phyloP scores from a whole-genome alignment of 495 filamentous ascomycete species.

The Daldinia bambusicola region DNA sequence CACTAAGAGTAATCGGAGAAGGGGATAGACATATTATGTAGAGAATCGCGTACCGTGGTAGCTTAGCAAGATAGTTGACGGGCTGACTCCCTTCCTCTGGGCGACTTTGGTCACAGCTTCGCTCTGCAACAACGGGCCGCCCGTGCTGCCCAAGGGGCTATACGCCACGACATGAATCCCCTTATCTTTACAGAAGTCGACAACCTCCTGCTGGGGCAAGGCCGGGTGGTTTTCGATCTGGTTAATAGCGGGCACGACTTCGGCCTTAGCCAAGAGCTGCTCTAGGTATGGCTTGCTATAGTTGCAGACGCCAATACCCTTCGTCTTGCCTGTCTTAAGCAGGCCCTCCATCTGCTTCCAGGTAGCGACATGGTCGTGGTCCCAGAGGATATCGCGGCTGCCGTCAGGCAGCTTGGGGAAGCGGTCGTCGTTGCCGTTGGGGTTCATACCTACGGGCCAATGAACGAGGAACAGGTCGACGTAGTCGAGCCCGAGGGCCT shows the following conservation, averaged over 20 bases:
- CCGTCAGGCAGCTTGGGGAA: conserved; percentile 80
- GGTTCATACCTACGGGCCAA: conserved; percentile 88
- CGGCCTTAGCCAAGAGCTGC: conserved; percentile 72
- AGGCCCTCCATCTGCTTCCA: conserved; percentile 86
- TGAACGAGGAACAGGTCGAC: conserved; percentile 84
- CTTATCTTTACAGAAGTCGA: conserved; percentile 76
- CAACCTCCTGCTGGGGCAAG: conserved; percentile 87
- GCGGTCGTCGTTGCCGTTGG: conserved; percentile 75
- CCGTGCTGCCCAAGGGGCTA: conserved; percentile 80
- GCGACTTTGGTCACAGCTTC: conserved; percentile 75
- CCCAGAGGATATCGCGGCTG: conserved; percentile 71
- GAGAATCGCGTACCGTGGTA: conserved; percentile 71
- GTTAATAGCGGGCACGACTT: conserved; percentile 81
- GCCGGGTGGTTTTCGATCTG: conserved; percentile 91
- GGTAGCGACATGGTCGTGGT: conserved; percentile 74
- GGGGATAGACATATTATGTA: too few relatives aligned
- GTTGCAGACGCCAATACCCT: conserved; percentile 85
- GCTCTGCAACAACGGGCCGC: conserved; percentile 74
- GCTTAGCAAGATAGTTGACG: conserved; percentile 73
- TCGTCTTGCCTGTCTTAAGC: conserved; percentile 71
- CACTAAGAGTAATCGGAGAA: not conserved
- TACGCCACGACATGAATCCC: conserved; percentile 83
- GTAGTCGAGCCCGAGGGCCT: conserved; percentile 78
- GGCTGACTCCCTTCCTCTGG: conserved; percentile 71
- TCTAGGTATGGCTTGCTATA: conserved; percentile 79